Evolutionary conservation across 1,139 yeast species (phyloP).

Genomic region (Blastobotrys proliferans): DNA sequence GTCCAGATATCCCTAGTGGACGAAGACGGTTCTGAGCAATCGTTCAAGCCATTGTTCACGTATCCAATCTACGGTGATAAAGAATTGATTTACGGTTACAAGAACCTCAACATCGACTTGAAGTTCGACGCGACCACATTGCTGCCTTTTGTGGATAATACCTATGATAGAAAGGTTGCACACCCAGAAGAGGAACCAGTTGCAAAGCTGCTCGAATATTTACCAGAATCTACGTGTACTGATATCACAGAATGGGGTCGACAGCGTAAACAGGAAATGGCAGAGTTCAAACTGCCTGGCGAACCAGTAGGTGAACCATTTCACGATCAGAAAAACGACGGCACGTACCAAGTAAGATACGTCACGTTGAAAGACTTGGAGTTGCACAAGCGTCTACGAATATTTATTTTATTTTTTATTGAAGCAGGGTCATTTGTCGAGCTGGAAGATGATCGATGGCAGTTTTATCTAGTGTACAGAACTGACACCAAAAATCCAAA

Average conservation of each 20-base stretch:
- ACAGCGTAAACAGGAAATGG: constrained; percentile 46
- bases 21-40: constrained; percentile 16
- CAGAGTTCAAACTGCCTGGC: constrained; percentile 35
- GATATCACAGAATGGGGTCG: constrained; percentile 65
- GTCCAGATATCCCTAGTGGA: constrained; percentile 45
- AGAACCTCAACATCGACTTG: constrained; percentile 49
- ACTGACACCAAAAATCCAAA: constrained; percentile 27
- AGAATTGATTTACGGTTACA: constrained; percentile 83
- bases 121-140: constrained; percentile 55
- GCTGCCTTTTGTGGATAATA: constrained; percentile 54
- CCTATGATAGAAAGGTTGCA: constrained; percentile 46
- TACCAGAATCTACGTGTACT: constrained; percentile 44
- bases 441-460: constrained; percentile 70
- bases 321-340: constrained; percentile 27
- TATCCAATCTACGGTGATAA: constrained; percentile 92
- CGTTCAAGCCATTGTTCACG: constrained; percentile 65
- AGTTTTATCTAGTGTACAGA: constrained; percentile 41
- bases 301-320: constrained; percentile 36
- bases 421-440: constrained; percentile 95
- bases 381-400: constrained; percentile 67
- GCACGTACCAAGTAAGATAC: constrained; percentile 23
- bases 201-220: constrained; percentile 44
- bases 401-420: constrained; percentile 75
- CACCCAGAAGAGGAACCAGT: constrained; percentile 44
- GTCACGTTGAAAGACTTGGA: constrained; percentile 31